Conservation (phyloP, 352 stramenopile genomes). For the Phytophthora pistaciae region DNA sequence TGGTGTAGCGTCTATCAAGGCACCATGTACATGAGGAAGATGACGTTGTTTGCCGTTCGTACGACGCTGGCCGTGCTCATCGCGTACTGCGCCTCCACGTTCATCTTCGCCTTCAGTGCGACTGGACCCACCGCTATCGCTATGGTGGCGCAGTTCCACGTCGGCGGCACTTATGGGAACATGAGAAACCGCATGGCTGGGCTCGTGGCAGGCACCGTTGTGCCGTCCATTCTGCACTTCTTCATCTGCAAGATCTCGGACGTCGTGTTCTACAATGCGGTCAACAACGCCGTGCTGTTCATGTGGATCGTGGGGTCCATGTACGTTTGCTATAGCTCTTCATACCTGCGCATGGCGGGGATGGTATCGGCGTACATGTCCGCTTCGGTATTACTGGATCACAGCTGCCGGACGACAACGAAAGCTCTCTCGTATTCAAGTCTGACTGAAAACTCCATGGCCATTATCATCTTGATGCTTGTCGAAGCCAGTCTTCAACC, state of each 20-base stretch:
- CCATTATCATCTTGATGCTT: conserved; percentile 75
- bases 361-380: conserved; percentile 80
- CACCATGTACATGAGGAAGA: conserved; percentile 48
- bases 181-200: conserved; percentile 73
- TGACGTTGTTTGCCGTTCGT: conserved; percentile 61
- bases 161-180: conserved; percentile 72
- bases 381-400: conserved; percentile 62
- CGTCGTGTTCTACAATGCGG: conserved; percentile 53
- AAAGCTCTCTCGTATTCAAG: conserved; percentile 62
- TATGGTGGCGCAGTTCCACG: conserved; percentile 70
- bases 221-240: conserved; percentile 78
- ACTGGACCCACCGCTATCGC: conserved; percentile 70
- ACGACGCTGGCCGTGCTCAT: conserved; percentile 67
- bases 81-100: conserved; percentile 62
- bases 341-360: conserved; percentile 59
- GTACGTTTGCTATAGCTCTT: conserved; percentile 77
- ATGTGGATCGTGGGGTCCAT: conserved; percentile 71
- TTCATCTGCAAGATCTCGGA: conserved; percentile 69
- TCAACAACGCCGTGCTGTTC: conserved; percentile 76
- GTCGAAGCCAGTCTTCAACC: conserved; percentile 60
- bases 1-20: conserved; percentile 48
- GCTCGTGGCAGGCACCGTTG: conserved; percentile 72
- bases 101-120: conserved; percentile 73
- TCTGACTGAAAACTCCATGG: conserved; percentile 71
- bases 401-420: conserved; percentile 44